A percentile compares a stretch with the other conserved stretches of the same genome.
Evolutionary conservation across 805 yeast genomes (phyloP).

Genomic region (Metschnikowia baotianmanensis): DNA sequence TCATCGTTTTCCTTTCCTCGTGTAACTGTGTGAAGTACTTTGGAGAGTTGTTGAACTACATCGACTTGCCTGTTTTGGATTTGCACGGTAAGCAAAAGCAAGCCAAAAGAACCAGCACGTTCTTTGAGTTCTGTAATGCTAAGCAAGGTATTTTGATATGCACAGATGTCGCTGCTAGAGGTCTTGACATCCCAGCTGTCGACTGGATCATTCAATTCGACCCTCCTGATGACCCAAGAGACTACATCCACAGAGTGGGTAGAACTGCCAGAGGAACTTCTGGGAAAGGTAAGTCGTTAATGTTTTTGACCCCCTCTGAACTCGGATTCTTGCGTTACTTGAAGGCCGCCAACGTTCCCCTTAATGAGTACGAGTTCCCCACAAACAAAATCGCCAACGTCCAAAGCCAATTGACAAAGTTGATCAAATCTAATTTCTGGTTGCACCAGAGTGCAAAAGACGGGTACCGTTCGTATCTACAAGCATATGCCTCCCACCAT

Average conservation of each 20-base stretch:
- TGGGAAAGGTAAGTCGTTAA: slow-evolving; percentile 89
- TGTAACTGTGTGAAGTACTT: slow-evolving; percentile 97
- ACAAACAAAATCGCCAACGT: slow-evolving; percentile 91
- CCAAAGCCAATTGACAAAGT: slow-evolving; percentile 87
- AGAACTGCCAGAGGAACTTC: slow-evolving; percentile 93
- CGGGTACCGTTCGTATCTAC: slow-evolving; percentile 94
- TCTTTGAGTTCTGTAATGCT: slow-evolving; percentile 97
- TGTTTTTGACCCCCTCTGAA: slow-evolving; percentile 94
- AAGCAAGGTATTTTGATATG: slow-evolving; percentile 89
- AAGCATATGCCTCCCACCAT: slow-evolving; percentile 96
- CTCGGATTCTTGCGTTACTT: slow-evolving; percentile 91
- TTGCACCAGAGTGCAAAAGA: slow-evolving; percentile 95
- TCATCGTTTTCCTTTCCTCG: slow-evolving; percentile 92
- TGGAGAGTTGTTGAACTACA: slow-evolving; percentile 91
- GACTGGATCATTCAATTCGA: slow-evolving; percentile 99
- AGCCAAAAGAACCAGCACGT: slow-evolving; percentile 97
- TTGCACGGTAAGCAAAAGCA: slow-evolving; percentile 98
- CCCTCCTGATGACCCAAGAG: slow-evolving; percentile 99
- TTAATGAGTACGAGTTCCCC: slow-evolving; percentile 97
- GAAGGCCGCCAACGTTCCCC: slow-evolving; percentile 95
- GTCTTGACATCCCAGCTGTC: slow-evolving; percentile 96
- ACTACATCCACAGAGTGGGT: slow-evolving; percentile 97
- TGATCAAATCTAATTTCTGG: slow-evolving; percentile 89
- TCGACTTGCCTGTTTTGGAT: slow-evolving; percentile 94
- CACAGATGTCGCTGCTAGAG: slow-evolving; percentile 99